Evolutionary conservation across 1,139 yeast species (phyloP), one percentile per base, ranked within the genome.

Genomic region (Trichomonascaceae sp.): DNA sequence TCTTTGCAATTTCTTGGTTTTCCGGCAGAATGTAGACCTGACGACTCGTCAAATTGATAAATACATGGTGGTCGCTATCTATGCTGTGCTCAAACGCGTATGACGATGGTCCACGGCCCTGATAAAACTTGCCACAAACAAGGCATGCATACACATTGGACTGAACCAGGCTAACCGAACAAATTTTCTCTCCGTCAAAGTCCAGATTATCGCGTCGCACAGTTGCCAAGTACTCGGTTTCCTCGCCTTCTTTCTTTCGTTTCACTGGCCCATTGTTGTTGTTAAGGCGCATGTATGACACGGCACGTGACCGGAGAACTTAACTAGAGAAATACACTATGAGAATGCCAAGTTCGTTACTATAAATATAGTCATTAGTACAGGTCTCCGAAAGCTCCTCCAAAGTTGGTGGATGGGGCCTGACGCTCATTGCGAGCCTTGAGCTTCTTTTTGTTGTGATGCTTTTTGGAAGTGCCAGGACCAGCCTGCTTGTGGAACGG

Each of bases 361-460:
- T n/a, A n/a, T n/a, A n/a, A n/a, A n/a, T n/a, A n/a, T n/a, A n/a
- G n/a, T n/a, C n/a, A 20, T 18, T 33, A 39, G 28, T 39, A 39
- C 29, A 39, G 22, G 28, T 39, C 42, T 14, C 42, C 42, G 20
- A 34, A 39, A 13, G 37, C 27, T 14, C 42, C 42, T 11, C 42
- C 42, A 14, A 16, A 39, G 27, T 30, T 37, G 26, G 28, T 17
- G 5, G 37, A 37, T 5, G 17, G 20, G 6, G 32, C 35, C 8
- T 31, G 16, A 4, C 16, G 6, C 34, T 65, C 65, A 59, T 77
- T 80, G 57, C 76, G 80, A 50, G 74, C 76, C 62, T 74, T 77
- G 62, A 84, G 84, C 49, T 75, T 77, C 62, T 75, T 77, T 62
- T 85, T 84, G 52, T 74, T 71, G 54, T 81, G 92, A 57, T 81